phyloP scores from a whole-genome alignment of 164 flowering plant species.

The grape (Vitis vinifera) region ASM3070453v1 NC_081808.1:1214501-1215000 shows the following conservation, averaged over 20 bases:
- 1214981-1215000: slow-evolving; percentile 38
- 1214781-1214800: slow-evolving; percentile 67
- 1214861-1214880: slow-evolving; percentile 34
- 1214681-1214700: slow-evolving; percentile 1
- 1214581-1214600: not conserved
- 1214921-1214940: slow-evolving; percentile 30
- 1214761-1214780: slow-evolving; percentile 45
- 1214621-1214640: slow-evolving; percentile 7
- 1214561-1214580: slow-evolving; percentile 9
- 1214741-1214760: slow-evolving; percentile 42
- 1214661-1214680: not conserved
- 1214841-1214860: slow-evolving; percentile 50
- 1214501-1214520: slow-evolving; percentile 49
- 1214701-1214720: slow-evolving; percentile 40
- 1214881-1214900: slow-evolving; percentile 30
- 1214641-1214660: not conserved
- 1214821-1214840: slow-evolving; percentile 59
- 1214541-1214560: slow-evolving; percentile 43
- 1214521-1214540: slow-evolving; percentile 48
- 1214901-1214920: slow-evolving; percentile 63
- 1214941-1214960: slow-evolving; percentile 12
- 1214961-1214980: slow-evolving; percentile 13
- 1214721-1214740: slow-evolving; percentile 71
- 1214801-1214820: slow-evolving; percentile 82
- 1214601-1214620: slow-evolving; percentile 1